These are phyloP conservation scores for Fusarium xyrophilum DNA, from an alignment of 2,329 filamentous ascomycete genomes.

Conservation along the genomic window DNA sequence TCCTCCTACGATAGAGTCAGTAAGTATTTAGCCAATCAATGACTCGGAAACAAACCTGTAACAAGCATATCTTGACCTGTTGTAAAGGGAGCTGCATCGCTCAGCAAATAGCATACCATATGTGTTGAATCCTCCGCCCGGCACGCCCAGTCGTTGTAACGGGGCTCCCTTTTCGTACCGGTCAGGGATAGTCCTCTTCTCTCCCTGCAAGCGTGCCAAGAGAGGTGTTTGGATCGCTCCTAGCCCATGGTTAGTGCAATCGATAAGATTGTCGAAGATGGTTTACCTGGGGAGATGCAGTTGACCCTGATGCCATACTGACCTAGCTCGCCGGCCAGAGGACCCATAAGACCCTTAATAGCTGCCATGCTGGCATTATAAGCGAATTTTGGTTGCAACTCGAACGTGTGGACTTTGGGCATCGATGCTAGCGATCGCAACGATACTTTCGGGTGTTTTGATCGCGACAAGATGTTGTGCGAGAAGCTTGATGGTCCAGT, in stretches of 20 bases:
- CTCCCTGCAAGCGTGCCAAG: neutral
- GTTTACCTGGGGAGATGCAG: neutral
- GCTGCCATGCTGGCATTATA: neutral
- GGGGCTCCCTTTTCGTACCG: neutral
- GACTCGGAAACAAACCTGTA: neutral
- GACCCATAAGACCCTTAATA: neutral
- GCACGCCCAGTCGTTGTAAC: neutral
- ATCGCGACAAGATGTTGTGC: neutral
- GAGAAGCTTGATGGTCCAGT: neutral
- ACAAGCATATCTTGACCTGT: neutral
- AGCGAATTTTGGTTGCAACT: neutral
- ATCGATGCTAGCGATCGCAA: neutral
- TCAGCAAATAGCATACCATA: neutral
- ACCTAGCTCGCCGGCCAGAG: neutral
- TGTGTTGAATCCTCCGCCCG: neutral
- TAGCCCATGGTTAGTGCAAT: neutral
- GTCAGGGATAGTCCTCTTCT: neutral
- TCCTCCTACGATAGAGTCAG: neutral
- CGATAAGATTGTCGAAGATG: neutral
- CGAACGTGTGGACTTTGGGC: neutral
- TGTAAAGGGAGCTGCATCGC: neutral
- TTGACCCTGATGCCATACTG: slow-evolving; percentile 1
- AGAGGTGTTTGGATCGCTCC: neutral
- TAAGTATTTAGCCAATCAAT: accelerated
- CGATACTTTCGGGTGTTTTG: neutral